Evolutionary conservation across 805 yeast species (phyloP).

Genomic region (Saccharomycopsis oosterbeekiorum): DNA sequence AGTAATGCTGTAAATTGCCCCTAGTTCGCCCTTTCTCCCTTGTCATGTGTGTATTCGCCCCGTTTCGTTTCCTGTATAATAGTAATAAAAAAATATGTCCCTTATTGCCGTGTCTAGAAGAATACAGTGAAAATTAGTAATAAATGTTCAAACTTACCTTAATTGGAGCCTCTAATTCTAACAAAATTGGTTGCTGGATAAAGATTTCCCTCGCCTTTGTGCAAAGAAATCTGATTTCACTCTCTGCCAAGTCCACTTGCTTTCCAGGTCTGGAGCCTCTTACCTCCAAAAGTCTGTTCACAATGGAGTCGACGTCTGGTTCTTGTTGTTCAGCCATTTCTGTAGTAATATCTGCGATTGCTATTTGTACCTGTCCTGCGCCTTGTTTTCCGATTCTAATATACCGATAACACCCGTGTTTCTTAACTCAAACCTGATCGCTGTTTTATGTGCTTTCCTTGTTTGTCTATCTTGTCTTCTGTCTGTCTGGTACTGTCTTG

Average conservation of each 20-base stretch:
- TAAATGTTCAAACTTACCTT: conserved; percentile 41
- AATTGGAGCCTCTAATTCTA: conserved; percentile 96
- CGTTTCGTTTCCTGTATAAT: too few species aligned
- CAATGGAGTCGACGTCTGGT: conserved; percentile 93
- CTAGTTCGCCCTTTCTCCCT: not conserved
- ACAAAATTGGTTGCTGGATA: conserved; percentile 91
- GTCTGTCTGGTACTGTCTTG: not conserved
- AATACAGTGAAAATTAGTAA: not conserved
- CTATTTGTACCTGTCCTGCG: not conserved
- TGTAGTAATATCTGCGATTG: not conserved
- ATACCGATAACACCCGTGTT: not conserved
- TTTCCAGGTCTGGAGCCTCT: conserved; percentile 98
- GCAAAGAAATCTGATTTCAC: conserved; percentile 89
- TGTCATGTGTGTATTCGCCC: not conserved
- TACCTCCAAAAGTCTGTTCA: conserved; percentile 92
- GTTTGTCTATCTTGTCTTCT: not conserved
- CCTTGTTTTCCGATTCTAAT: not conserved
- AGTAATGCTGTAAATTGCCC: not conserved
- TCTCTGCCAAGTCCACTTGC: conserved; percentile 88
- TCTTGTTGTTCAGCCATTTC: conserved; percentile 46
- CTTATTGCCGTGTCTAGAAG: not conserved
- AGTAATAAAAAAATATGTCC: too few species aligned
- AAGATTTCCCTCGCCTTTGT: conserved; percentile 97
- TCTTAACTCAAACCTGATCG: not conserved
- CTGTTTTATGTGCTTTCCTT: not conserved